These are phyloP conservation scores for Pseudocercospora macadamiae DNA, from an alignment of 2,329 filamentous ascomycete genomes.

Conservation along the genomic window DNA sequence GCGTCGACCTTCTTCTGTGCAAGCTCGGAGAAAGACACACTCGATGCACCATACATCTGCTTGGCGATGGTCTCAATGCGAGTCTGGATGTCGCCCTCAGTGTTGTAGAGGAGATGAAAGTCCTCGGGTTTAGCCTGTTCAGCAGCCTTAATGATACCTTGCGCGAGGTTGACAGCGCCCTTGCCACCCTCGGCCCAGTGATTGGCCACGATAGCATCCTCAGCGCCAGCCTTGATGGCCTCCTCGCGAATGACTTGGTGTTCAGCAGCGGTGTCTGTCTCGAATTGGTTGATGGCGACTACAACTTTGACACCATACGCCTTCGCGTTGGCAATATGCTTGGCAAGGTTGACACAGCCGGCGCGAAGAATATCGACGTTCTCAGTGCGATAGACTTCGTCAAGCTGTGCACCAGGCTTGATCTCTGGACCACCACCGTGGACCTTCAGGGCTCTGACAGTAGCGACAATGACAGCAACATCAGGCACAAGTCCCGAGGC, in stretches of 20 bases:
- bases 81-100: conserved; percentile 78
- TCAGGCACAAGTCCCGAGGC: conserved; percentile 91
- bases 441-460: conserved; percentile 92
- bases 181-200: conserved; percentile 96
- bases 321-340: conserved; percentile 91
- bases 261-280: conserved; percentile 91
- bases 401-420: conserved; percentile 79
- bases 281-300: conserved; percentile 95
- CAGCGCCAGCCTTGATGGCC: conserved; percentile 85
- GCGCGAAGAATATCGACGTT: conserved; percentile 88
- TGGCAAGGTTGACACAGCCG: conserved; percentile 91
- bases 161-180: conserved; percentile 85
- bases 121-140: conserved; percentile 75
- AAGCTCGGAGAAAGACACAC: conserved; percentile 89
- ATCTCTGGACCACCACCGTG: conserved; percentile 97
- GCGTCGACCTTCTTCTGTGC: conserved; percentile 96
- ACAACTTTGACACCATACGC: conserved; percentile 90
- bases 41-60: conserved; percentile 90
- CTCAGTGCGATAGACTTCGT: conserved; percentile 87
- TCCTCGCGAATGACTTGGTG: conserved; percentile 88
- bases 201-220: conserved; percentile 90
- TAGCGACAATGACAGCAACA: conserved; percentile 92
- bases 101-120: conserved; percentile 83
- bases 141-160: conserved; percentile 80
- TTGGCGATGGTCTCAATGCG: conserved; percentile 89